Base-by-base conservation (phyloP, 352 stramenopile species). In the Phytophthora nicotianae region DNA sequence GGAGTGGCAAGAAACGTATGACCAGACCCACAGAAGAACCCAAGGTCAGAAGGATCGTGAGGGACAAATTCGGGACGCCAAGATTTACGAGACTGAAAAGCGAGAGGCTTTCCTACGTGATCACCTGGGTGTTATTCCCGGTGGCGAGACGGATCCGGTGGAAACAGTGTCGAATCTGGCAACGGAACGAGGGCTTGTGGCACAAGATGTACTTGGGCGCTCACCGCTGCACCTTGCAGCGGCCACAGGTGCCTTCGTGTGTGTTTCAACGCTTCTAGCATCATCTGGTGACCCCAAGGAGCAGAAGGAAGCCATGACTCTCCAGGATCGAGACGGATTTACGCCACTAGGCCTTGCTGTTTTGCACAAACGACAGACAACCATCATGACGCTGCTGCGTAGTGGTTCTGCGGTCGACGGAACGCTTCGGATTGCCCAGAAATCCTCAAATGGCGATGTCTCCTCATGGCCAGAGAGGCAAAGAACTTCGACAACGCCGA, bases 161-260 rank as follows among this genome's bases (percentile, higher is more conserved):
- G 85, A 93, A 55, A 93, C 83, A 0, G 77, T 92, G 5, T 89
- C 82, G 4, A 92, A 90, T 50, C 58, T 93, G 13, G 72, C 70
- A 3, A 72, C 79, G 9, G 81, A 86, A 26, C 67, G 50, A 14
- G 76, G 74, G 2, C 67, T 88, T 0, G 58, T 58, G 3, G 19
- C 38, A 4, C 57, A 78, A 47, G 86, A 94, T 27, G 43, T 63
- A 0, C 58, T 92, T 1, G 83, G 83, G 0, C 76, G 86, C 5
- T 87, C 81, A 2, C 66, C 80, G 2, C 45, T 94, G 26, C 83
- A 94, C 55, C 53, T 92, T 9, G 80, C 79, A 23, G 83, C 81
- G n/a, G 83, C 80, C 1, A 94, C 80, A 2, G 83, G 86, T 10
- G 86, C 86, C 0, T 89, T 94, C 48, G 82, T 94, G 13, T 90